phyloP scores from a whole-genome alignment of 305 asterid genomes.

The Striga hermonthica region DNA sequence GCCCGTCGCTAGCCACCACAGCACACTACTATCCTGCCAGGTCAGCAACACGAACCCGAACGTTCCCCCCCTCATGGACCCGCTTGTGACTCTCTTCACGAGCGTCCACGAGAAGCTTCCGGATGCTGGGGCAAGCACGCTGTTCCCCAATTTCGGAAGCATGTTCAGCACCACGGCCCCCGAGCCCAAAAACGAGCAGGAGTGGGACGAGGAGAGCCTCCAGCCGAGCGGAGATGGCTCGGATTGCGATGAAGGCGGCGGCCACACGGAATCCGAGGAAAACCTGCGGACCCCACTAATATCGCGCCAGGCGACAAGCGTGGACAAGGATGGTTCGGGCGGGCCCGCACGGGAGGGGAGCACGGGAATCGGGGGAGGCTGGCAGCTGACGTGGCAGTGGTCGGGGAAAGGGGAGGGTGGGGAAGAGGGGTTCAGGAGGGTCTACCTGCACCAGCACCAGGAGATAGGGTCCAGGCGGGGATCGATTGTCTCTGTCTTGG shows the following conservation, averaged over 20 bases:
- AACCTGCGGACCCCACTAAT: constrained; percentile 54
- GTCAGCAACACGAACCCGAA: constrained; percentile 52
- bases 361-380: constrained; percentile 69
- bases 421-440: constrained; percentile 59
- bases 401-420: constrained; percentile 51
- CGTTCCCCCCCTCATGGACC: constrained; percentile 51
- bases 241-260: constrained; percentile 49
- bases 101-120: constrained; percentile 65
- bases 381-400: constrained; percentile 76
- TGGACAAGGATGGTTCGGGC: constrained; percentile 44
- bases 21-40: constrained; percentile 46
- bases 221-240: constrained; percentile 43
- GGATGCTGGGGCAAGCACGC: constrained; percentile 50
- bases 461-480: constrained; percentile 49
- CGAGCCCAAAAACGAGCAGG: constrained; percentile 42
- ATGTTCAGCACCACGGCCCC: constrained; percentile 47
- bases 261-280: constrained; percentile 46
- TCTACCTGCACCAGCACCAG: constrained; percentile 55
- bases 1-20: constrained; percentile 52
- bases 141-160: constrained; percentile 64
- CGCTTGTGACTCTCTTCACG: constrained; percentile 64
- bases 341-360: no score
- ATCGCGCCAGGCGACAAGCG: constrained; percentile 57
- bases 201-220: constrained; percentile 65
- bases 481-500: no score